Base-by-base conservation (phyloP, 352 stramenopile species). In the Saprolegnia parasitica region DNA sequence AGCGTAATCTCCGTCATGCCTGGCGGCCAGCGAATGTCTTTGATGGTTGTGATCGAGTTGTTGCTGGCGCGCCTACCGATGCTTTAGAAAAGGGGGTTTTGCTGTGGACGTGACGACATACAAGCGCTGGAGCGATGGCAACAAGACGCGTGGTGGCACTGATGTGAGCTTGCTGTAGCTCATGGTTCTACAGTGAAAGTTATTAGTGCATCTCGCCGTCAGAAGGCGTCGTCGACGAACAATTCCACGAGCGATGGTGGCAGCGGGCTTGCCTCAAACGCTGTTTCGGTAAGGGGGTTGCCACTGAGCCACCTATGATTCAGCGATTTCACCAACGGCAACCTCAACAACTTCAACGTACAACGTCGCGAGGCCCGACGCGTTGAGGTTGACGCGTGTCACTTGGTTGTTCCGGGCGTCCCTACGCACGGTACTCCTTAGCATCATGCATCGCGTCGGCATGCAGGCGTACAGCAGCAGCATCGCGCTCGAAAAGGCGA, bases 291-390 rank as follows among this genome's bases (percentile, higher is more conserved):
- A n/a, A 49, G 46, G 21, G 52, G 52, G 35, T 60, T 60, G 52
- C 52, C 52, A 24, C 52, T 60, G 52, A 60, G 52, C 52, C 52
- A 60, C 35, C 52, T 60, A 60, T 8, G n/a, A n/a, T n/a, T n/a
- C n/a, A 9, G 2, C 15, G 2, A 52, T 52, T 23, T 52, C 15
- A 21, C 1, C 2, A 21, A 52, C 2, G 45, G 45, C 4, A 21
- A 52, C 16, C 45, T 52, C 29, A 35, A 35, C 29, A 2, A 35
- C 29, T 35, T 11, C 20, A 60, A 60, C 35, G 42, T 66, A 66
- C 58, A 66, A n/a, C 1, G 35, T 66, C 5, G 24, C 39, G 9
- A 66, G 58, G 21, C 58, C 35, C 9, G 52, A 60, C 20, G 52
- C 52, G 35, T 60, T 60, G 24, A 60, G 11, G n/a, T 60, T 60